Conservation (phyloP, 352 stramenopile genomes). For the Thalassiosira livingstoniorum region DNA sequence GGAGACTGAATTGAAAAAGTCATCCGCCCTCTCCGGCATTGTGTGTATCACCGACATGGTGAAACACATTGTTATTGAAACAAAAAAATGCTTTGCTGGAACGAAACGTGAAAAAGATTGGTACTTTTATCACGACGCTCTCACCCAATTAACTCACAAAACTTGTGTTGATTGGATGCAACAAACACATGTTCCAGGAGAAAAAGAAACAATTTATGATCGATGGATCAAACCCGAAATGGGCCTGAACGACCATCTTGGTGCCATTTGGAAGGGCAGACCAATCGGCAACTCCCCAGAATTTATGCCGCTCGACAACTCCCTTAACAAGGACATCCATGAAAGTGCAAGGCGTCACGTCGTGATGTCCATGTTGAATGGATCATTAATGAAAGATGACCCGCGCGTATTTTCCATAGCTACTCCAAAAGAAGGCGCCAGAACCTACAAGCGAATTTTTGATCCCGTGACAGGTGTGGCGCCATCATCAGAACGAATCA, state of each 20-base stretch:
- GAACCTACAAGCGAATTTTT: constrained; percentile 7
- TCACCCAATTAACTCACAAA: neutral
- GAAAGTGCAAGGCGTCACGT: neutral
- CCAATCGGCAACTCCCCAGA: constrained; percentile 7
- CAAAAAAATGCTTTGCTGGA: neutral
- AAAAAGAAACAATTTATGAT: constrained; percentile 14
- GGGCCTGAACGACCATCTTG: neutral
- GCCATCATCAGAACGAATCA: constrained; percentile 10
- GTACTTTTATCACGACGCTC: constrained; percentile 25
- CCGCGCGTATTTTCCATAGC: constrained; percentile 16
- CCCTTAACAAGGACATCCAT: constrained; percentile 25
- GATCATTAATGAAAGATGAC: neutral
- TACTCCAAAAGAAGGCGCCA: constrained; percentile 18
- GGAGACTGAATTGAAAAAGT: constrained; percentile 15
- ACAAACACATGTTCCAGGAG: neutral
- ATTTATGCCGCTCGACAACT: constrained; percentile 17
- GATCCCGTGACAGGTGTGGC: constrained; percentile 16
- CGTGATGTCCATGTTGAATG: neutral
- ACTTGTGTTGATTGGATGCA: constrained; percentile 18
- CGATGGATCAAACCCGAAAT: constrained; percentile 17
- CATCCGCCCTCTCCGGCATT: neutral
- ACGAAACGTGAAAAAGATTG: neutral
- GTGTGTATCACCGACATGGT: constrained; percentile 14
- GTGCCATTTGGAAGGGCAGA: neutral
- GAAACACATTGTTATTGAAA: constrained; percentile 16